Evolutionary conservation across 371 early-diverging fungal species (phyloP).

Genomic region (Capillidium heterosporum): DNA sequence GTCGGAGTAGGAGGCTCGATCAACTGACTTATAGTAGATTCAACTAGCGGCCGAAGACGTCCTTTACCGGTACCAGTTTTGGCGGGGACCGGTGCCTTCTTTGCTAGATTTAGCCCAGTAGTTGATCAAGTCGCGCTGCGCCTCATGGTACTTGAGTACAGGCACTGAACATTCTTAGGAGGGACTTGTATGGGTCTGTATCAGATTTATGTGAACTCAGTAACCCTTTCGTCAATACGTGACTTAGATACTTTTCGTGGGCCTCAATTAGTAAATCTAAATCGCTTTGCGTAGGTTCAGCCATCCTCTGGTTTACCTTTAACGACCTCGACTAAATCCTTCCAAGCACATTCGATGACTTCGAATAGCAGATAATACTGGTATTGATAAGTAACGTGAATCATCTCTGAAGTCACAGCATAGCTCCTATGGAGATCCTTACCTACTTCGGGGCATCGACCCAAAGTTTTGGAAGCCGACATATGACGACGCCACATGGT

Average conservation of each 20-base stretch:
- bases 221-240: conserved; percentile 42
- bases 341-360: conserved; percentile 86
- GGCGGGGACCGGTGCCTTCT: too few species aligned
- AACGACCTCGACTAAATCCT: conserved; percentile 41
- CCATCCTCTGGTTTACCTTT: conserved; percentile 32
- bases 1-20: conserved; percentile 14
- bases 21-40: conserved; percentile 9
- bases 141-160: background rate
- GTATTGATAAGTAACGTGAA: conserved; percentile 81
- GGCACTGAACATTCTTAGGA: background rate
- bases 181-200: conserved; percentile 7
- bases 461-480: conserved; percentile 17
- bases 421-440: conserved; percentile 41
- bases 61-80: background rate
- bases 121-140: background rate
- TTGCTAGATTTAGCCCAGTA: background rate
- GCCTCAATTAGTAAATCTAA: conserved; percentile 51
- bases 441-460: conserved; percentile 10
- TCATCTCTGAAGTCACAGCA: conserved; percentile 63
- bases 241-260: conserved; percentile 37
- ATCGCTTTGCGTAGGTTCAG: background rate
- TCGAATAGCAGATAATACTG: conserved; percentile 76
- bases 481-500: conserved; percentile 62
- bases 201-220: conserved; percentile 28
- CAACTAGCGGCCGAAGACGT: too few species aligned